phyloP scores from a whole-genome alignment of 805 yeast genomes.

The Metschnikowia colocasiae region DNA sequence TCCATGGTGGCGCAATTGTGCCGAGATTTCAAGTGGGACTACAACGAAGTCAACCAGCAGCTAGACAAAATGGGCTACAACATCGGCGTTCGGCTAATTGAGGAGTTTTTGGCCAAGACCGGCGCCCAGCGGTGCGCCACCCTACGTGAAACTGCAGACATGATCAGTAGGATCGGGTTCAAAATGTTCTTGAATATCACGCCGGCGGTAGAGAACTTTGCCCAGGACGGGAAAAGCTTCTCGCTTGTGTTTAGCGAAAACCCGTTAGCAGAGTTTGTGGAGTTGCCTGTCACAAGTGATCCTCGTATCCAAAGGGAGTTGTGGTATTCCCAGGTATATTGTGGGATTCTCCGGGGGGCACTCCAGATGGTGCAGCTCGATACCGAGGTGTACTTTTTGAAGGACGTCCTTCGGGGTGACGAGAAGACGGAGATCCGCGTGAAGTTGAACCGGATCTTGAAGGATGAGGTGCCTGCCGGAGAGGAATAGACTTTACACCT shows the following conservation, averaged over 20 bases:
- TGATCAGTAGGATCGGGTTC: constrained; percentile 82
- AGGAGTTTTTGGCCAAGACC: constrained; percentile 86
- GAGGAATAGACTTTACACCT: constrained; percentile 53
- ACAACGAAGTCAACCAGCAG: constrained; percentile 74
- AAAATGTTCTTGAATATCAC: constrained; percentile 80
- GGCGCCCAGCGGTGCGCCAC: constrained; percentile 78
- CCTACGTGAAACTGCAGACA: constrained; percentile 84
- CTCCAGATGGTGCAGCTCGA: constrained; percentile 94
- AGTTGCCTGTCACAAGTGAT: constrained; percentile 68
- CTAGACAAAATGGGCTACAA: constrained; percentile 92
- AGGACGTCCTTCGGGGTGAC: constrained; percentile 81
- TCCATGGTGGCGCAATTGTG: constrained; percentile 89
- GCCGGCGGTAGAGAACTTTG: constrained; percentile 75
- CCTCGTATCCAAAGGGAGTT: constrained; percentile 63
- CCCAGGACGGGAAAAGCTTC: constrained; percentile 69
- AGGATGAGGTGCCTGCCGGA: constrained; percentile 96
- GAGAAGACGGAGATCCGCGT: constrained; percentile 75
- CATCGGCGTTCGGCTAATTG: constrained; percentile 86
- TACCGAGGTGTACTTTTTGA: constrained; percentile 74
- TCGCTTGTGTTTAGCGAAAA: constrained; percentile 74
- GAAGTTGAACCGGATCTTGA: constrained; percentile 64
- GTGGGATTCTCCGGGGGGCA: constrained; percentile 89
- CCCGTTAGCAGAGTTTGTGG: constrained; percentile 93
- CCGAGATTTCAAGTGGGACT: constrained; percentile 74
- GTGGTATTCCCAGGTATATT: constrained; percentile 89